These are phyloP conservation scores for Mycena olivaceomarginata DNA, from an alignment of 768 basidiomycete species.

Conservation along the genomic window DNA sequence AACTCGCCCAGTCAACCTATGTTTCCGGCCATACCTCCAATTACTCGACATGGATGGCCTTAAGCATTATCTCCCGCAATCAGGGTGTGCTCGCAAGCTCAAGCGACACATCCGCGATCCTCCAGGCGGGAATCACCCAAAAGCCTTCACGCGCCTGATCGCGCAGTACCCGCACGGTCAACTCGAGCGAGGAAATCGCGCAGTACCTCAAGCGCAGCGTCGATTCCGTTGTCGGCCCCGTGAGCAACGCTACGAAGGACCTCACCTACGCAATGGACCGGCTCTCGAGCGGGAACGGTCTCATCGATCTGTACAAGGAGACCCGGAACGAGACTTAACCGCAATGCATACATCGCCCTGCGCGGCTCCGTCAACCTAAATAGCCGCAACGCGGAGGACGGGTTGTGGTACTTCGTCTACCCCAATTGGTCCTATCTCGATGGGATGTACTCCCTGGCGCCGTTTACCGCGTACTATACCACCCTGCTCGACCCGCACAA, in stretches of 20 bases:
- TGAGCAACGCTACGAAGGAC: slow-evolving; percentile 36
- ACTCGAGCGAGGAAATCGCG: background rate
- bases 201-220: slow-evolving; percentile 34
- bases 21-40: slow-evolving; percentile 22
- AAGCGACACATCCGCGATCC: slow-evolving; percentile 30
- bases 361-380: slow-evolving; percentile 46
- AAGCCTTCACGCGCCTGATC: slow-evolving; percentile 32
- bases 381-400: slow-evolving; percentile 45
- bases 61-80: slow-evolving; percentile 35
- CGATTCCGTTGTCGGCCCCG: slow-evolving; percentile 35
- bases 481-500: slow-evolving; percentile 39
- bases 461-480: slow-evolving; percentile 51
- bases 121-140: slow-evolving; percentile 38
- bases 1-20: background rate
- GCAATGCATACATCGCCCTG: slow-evolving; percentile 41
- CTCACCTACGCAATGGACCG: slow-evolving; percentile 38
- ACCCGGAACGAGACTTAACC: slow-evolving; percentile 44
- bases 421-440: slow-evolving; percentile 46
- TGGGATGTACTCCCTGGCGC: slow-evolving; percentile 50
- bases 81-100: slow-evolving; percentile 36
- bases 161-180: slow-evolving; percentile 29
- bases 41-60: slow-evolving; percentile 41
- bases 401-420: slow-evolving; percentile 48
- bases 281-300: slow-evolving; percentile 34
- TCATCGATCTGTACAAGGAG: slow-evolving; percentile 35